phyloP scores from a whole-genome alignment of 108 stramenopile genomes.

The Nitzschia sp. region DNA sequence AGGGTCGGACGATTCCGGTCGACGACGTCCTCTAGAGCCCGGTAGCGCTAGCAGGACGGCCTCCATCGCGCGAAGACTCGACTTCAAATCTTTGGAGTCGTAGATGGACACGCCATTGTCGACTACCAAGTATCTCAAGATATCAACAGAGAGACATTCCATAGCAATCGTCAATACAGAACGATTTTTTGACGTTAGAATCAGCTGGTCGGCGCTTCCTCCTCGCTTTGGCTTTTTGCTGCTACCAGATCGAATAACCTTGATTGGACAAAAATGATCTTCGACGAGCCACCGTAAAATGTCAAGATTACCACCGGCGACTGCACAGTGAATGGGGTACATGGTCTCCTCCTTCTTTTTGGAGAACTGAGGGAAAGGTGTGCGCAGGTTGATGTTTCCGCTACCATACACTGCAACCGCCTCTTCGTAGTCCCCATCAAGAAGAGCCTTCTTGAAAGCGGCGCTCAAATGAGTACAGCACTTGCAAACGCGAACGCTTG shows the following conservation, averaged over 20 bases:
- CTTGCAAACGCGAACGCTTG: slow-evolving; percentile 62
- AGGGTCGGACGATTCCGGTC: slow-evolving; percentile 13
- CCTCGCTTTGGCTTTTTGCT: slow-evolving; percentile 38
- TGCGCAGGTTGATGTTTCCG: slow-evolving; percentile 81
- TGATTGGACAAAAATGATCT: slow-evolving; percentile 78
- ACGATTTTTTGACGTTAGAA: slow-evolving; percentile 78
- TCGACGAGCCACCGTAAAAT: slow-evolving; percentile 85
- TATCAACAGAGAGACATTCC: slow-evolving; percentile 50
- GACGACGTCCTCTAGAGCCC: not conserved
- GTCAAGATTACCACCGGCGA: slow-evolving; percentile 69
- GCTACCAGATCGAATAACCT: slow-evolving; percentile 48
- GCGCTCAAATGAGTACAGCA: slow-evolving; percentile 62
- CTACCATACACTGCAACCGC: slow-evolving; percentile 73
- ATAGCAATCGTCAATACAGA: slow-evolving; percentile 78
- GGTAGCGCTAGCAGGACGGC: slow-evolving; percentile 46
- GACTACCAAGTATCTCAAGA: slow-evolving; percentile 74
- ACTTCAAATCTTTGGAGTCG: slow-evolving; percentile 52
- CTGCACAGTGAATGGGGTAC: slow-evolving; percentile 83
- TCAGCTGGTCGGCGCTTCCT: slow-evolving; percentile 32
- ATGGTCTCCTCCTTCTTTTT: slow-evolving; percentile 59
- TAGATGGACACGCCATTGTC: slow-evolving; percentile 69
- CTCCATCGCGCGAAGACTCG: slow-evolving; percentile 68
- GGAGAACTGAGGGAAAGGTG: slow-evolving; percentile 57
- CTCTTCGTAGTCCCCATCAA: slow-evolving; percentile 67
- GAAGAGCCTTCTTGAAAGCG: slow-evolving; percentile 65